Evolutionary conservation across 176 grass and related monocot genomes (phyloP).

Genomic region (Triticum aestivum): DNA sequence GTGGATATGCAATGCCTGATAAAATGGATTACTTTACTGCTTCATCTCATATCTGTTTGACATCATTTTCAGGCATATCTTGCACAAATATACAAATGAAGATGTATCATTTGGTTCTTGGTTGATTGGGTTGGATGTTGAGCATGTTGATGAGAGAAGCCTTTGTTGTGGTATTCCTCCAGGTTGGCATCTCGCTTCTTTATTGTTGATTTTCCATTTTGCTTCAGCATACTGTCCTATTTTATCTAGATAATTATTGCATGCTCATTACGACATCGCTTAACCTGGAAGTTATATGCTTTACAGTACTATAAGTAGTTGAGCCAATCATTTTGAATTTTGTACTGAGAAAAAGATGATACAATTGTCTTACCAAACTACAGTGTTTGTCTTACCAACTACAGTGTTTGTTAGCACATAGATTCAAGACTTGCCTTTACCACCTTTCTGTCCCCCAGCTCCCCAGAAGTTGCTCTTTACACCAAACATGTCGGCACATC

Average conservation of each 20-base stretch:
- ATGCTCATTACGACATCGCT: conserved; percentile 26
- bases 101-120: conserved; percentile 85
- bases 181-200: conserved; percentile 40
- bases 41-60: neutral
- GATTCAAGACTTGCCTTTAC: conserved; percentile 15
- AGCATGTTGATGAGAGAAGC: conserved; percentile 84
- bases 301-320: conserved; percentile 18
- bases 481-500: conserved; percentile 2
- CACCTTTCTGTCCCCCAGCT: conserved; percentile 31
- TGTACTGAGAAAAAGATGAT: conserved; percentile 26
- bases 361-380: conserved; percentile 29
- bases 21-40: neutral
- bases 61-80: conserved; percentile 57
- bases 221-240: neutral
- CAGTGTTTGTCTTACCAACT: conserved; percentile 16
- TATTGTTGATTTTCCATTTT: neutral
- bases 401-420: neutral
- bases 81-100: conserved; percentile 91
- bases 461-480: conserved; percentile 21
- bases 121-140: conserved; percentile 83
- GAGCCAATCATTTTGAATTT: conserved; percentile 9
- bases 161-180: conserved; percentile 85
- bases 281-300: conserved; percentile 28
- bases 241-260: neutral
- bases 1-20: neutral